These are phyloP conservation scores for Cyclotella choctawhatcheeana DNA, from an alignment of 108 stramenopile species.

Conservation along the genomic window DNA sequence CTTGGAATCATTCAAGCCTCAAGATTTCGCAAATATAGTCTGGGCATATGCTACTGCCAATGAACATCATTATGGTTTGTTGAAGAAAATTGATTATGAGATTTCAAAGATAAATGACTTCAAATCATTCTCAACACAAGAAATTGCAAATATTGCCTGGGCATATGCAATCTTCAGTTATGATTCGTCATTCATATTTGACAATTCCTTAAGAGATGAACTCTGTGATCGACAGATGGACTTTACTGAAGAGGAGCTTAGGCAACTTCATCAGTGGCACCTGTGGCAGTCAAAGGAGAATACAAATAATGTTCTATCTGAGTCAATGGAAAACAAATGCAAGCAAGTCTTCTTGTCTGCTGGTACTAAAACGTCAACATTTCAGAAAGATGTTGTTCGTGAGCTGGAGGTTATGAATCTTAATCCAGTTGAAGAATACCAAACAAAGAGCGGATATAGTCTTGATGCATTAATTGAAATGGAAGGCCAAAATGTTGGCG, in stretches of 20 bases:
- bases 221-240: background rate
- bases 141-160: slow-evolving; percentile 3
- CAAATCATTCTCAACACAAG: slow-evolving; percentile 1
- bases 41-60: slow-evolving; percentile 1
- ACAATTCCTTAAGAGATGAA: background rate
- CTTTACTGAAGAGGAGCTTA: background rate
- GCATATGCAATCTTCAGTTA: background rate
- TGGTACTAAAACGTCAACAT: background rate
- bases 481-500: slow-evolving; percentile 4
- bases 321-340: too few relatives aligned
- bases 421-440: slow-evolving; percentile 9
- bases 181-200: slow-evolving; percentile 7
- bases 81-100: background rate
- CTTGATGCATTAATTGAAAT: slow-evolving; percentile 14
- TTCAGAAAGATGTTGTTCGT: background rate
- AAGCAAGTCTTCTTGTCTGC: background rate
- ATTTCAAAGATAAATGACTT: background rate
- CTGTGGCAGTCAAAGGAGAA: slow-evolving; percentile 19
- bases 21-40: slow-evolving; percentile 1
- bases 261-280: slow-evolving; percentile 27
- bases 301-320: background rate
- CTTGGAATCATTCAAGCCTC: slow-evolving; percentile 12
- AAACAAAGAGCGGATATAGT: slow-evolving; percentile 18
- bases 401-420: slow-evolving; percentile 1
- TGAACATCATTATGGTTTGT: background rate